phyloP scores from a whole-genome alignment of 768 basidiomycete species.

The Multifurca ochricompacta region DNA sequence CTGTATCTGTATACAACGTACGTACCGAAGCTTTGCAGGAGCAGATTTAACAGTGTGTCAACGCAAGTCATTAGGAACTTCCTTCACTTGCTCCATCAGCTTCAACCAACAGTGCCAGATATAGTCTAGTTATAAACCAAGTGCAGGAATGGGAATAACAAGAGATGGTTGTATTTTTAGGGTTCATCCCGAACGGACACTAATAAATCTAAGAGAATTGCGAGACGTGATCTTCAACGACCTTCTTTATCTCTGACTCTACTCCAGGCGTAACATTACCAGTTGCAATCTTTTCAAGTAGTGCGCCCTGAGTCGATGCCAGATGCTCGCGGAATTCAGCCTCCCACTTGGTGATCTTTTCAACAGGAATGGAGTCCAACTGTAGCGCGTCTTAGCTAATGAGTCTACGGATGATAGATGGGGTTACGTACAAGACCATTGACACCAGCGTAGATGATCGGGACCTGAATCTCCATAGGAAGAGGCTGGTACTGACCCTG shows the following conservation, averaged over 20 bases:
- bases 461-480: conserved; percentile 93
- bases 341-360: conserved; percentile 92
- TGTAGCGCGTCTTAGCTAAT: conserved; percentile 23
- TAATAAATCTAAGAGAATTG: conserved; percentile 47
- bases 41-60: too few species aligned
- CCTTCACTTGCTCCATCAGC: background rate
- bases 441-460: conserved; percentile 99
- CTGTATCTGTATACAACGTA: too few species aligned
- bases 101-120: background rate
- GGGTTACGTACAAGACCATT: conserved; percentile 81
- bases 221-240: conserved; percentile 81
- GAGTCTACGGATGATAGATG: background rate
- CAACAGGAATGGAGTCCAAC: conserved; percentile 94
- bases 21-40: too few species aligned
- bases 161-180: conserved; percentile 11
- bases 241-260: conserved; percentile 92
- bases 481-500: conserved; percentile 98
- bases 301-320: conserved; percentile 56
- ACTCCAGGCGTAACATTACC: conserved; percentile 85
- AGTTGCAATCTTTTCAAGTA: conserved; percentile 78
- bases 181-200: conserved; percentile 3
- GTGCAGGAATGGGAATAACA: conserved; percentile 8
- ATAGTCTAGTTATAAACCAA: conserved; percentile 14
- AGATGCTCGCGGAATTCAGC: conserved; percentile 87
- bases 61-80: background rate